Conservation (phyloP, 257 asterid genomes). For the Salvia splendens region DNA sequence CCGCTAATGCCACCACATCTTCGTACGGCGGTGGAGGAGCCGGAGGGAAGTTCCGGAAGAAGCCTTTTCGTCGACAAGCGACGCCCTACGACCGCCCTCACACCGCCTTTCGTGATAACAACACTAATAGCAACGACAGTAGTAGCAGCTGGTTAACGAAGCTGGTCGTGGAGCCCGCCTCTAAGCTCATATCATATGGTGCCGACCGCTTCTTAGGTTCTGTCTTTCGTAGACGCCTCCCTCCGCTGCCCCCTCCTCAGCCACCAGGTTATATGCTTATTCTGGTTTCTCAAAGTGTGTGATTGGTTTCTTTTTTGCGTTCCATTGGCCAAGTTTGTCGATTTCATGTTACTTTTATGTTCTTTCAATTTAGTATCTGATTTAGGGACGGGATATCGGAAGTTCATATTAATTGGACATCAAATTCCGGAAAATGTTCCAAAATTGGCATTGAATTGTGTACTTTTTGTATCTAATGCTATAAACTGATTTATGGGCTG, state of each 20-base stretch:
- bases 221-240: constrained; percentile 58
- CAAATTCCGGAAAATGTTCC: constrained; percentile 1
- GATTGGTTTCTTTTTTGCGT: background rate
- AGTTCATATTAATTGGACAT: constrained; percentile 6
- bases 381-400: too few relatives aligned
- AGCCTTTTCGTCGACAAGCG: constrained; percentile 53
- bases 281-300: background rate
- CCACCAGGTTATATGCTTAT: constrained; percentile 47
- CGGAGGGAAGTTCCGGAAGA: constrained; percentile 82
- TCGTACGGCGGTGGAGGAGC: constrained; percentile 61
- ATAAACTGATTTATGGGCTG: constrained; percentile 19
- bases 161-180: constrained; percentile 77
- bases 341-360: background rate
- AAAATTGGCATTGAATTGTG: background rate
- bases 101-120: constrained; percentile 36
- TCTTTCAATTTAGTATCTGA: background rate
- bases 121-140: constrained; percentile 15
- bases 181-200: constrained; percentile 61
- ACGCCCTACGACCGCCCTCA: constrained; percentile 90
- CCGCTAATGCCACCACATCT: constrained; percentile 45
- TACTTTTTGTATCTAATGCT: background rate
- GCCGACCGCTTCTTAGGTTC: constrained; percentile 69
- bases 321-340: constrained; percentile 2
- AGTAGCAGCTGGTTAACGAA: constrained; percentile 67
- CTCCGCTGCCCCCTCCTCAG: constrained; percentile 49